Conservation (phyloP, 257 asterid genomes). For the Ilex aquifolium region DNA sequence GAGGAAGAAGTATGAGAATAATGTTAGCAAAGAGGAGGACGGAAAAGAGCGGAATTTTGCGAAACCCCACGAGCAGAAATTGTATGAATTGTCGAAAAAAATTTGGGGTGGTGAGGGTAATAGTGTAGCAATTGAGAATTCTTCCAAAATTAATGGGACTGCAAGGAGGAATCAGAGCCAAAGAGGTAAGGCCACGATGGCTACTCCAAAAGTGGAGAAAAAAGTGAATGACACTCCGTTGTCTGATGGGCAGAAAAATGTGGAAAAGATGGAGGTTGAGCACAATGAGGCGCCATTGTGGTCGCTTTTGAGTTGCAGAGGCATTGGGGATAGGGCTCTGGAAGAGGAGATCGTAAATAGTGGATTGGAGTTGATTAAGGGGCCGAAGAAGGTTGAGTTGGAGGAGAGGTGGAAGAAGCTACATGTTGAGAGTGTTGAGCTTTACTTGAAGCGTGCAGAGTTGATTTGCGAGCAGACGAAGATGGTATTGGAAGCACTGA, state of each 20-base stretch:
- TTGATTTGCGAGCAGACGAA: conserved; percentile 24
- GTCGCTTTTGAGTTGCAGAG: neutral
- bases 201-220: neutral
- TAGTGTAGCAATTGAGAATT: conserved; percentile 19
- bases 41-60: conserved; percentile 30
- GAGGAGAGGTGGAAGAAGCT: conserved; percentile 35
- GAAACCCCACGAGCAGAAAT: conserved; percentile 44
- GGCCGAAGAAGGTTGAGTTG: conserved; percentile 25
- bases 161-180: conserved; percentile 22
- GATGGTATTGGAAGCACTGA: conserved; percentile 29
- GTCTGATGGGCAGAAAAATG: conserved; percentile 9
- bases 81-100: conserved; percentile 37
- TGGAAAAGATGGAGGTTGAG: conserved; percentile 9
- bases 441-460: conserved; percentile 22
- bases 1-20: conserved; percentile 41
- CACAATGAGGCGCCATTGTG: conserved; percentile 3
- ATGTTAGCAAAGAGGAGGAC: conserved; percentile 28
- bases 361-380: conserved; percentile 25
- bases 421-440: conserved; percentile 22
- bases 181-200: conserved; percentile 1
- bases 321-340: conserved; percentile 5
- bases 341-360: conserved; percentile 32
- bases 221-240: conserved; percentile 6
- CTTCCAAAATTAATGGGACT: conserved; percentile 24
- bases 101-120: conserved; percentile 39